These are phyloP conservation scores for Byssochlamys sp. DNA, from an alignment of 2,329 filamentous ascomycete species.

Conservation along the genomic window DNA sequence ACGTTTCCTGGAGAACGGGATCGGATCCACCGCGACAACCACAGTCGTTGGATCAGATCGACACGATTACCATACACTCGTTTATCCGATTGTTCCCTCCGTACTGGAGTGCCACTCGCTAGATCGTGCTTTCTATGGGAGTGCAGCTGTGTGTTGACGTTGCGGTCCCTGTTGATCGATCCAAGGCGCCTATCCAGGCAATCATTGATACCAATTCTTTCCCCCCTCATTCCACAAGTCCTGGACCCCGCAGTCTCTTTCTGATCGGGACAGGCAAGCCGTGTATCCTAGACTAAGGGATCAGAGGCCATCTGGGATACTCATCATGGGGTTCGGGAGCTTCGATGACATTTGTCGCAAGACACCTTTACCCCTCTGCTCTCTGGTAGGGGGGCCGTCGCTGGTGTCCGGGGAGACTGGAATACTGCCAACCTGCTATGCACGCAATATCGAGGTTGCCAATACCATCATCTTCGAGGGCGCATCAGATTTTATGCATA, in stretches of 20 bases:
- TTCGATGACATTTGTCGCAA: slow-evolving; percentile 78
- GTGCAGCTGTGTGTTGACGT: background rate
- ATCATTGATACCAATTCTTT: background rate
- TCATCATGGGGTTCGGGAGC: slow-evolving; percentile 78
- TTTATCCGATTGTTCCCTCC: background rate
- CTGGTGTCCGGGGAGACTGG: slow-evolving; percentile 59
- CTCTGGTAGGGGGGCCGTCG: slow-evolving; percentile 62
- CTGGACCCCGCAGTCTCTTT: background rate
- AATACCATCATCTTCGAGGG: slow-evolving; percentile 98
- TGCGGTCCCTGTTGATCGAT: background rate
- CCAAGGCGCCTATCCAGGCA: background rate
- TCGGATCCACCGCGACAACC: background rate
- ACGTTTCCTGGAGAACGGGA: background rate
- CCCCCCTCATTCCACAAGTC: background rate
- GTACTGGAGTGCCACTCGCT: background rate
- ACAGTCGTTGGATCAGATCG: background rate
- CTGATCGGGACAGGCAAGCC: background rate
- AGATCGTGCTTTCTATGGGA: background rate
- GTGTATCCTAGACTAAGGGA: background rate
- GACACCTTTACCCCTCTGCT: slow-evolving; percentile 77
- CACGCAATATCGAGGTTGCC: slow-evolving; percentile 85
- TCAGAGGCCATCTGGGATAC: background rate
- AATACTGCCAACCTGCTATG: slow-evolving; percentile 84
- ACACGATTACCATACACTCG: background rate
- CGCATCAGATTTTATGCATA: slow-evolving; percentile 84